Percentiles rank a stretch among this genome's conserved stretches.
Evolutionary conservation across 1,284 basidiomycete genomes (phyloP).

Genomic region (Coriolopsis trogii): DNA sequence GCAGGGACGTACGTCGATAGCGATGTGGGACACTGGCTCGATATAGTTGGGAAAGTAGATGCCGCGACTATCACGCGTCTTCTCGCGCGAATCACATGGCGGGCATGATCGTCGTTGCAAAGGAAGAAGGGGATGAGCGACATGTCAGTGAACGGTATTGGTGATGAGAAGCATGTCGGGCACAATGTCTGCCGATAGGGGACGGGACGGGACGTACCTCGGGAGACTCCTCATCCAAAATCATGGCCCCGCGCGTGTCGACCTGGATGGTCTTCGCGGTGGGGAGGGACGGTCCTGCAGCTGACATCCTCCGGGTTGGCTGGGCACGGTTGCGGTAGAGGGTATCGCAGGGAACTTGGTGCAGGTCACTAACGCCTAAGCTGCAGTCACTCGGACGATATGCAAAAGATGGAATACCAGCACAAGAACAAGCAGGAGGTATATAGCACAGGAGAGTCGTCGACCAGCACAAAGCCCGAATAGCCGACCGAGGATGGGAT

Average conservation of each 20-base stretch:
- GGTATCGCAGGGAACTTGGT: no score
- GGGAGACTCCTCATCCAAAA: slow-evolving; percentile 90
- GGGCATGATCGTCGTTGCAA: not conserved
- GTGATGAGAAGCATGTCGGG: slow-evolving; percentile 3
- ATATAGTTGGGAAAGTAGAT: slow-evolving; percentile 97
- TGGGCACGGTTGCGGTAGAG: not conserved
- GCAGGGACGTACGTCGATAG: slow-evolving; percentile 79
- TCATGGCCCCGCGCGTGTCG: slow-evolving; percentile 86
- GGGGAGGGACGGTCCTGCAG: slow-evolving; percentile 56
- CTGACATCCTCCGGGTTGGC: not conserved
- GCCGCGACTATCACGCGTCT: slow-evolving; percentile 92
- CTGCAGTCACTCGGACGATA: not conserved
- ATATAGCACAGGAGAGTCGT: slow-evolving; percentile 4
- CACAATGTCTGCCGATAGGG: slow-evolving; percentile 3
- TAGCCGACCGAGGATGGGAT: slow-evolving; percentile 11
- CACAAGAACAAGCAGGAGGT: slow-evolving; percentile 1
- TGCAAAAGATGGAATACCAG: not conserved
- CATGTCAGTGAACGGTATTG: no score
- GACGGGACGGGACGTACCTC: slow-evolving; percentile 58
- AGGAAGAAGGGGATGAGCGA: not conserved
- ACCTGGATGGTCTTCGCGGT: slow-evolving; percentile 80
- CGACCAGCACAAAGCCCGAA: slow-evolving; percentile 2
- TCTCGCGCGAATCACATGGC: slow-evolving; percentile 5
- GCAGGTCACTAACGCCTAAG: no score
- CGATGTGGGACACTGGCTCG: slow-evolving; percentile 95